Conservation (phyloP, 345 rosid species). For the Eucalyptus victrix region DNA sequence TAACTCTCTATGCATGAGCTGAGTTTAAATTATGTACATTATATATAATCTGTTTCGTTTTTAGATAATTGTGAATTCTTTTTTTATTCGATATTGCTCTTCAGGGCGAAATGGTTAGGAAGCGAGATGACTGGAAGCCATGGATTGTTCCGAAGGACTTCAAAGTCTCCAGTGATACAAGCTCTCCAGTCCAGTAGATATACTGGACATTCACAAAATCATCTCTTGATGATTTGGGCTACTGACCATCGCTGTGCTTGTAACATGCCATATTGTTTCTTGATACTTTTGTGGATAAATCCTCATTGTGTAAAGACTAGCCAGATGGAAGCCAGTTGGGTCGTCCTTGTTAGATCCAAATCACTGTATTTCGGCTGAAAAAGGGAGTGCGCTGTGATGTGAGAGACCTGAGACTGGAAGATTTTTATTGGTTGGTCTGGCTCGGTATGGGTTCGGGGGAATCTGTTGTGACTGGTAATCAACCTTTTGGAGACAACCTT, state of each 20-base stretch:
- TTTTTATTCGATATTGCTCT: neutral
- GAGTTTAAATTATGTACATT: neutral
- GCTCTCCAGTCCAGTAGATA: neutral
- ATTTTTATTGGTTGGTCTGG: neutral
- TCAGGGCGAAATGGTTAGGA: constrained; percentile 74
- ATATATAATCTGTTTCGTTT: neutral
- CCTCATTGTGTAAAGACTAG: neutral
- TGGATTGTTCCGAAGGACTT: constrained; percentile 43
- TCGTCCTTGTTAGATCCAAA: neutral
- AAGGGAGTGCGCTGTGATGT: neutral
- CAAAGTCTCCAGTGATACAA: constrained; percentile 14
- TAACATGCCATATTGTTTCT: neutral
- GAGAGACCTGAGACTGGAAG: neutral
- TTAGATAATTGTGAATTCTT: neutral
- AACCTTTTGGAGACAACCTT: neutral
- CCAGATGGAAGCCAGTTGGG: neutral
- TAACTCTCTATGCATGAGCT: neutral
- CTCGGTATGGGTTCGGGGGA: neutral
- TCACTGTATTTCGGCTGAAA: neutral
- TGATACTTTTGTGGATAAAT: neutral
- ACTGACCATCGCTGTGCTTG: neutral
- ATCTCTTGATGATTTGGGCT: neutral
- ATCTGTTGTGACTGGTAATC: neutral
- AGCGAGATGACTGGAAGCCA: constrained; percentile 45
- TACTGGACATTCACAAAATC: neutral